Evolutionary conservation across 129 eudicot genomes (phyloP), one percentile per base, ranked within the genome.

Genomic region (Helianthus tuberosus): DNA sequence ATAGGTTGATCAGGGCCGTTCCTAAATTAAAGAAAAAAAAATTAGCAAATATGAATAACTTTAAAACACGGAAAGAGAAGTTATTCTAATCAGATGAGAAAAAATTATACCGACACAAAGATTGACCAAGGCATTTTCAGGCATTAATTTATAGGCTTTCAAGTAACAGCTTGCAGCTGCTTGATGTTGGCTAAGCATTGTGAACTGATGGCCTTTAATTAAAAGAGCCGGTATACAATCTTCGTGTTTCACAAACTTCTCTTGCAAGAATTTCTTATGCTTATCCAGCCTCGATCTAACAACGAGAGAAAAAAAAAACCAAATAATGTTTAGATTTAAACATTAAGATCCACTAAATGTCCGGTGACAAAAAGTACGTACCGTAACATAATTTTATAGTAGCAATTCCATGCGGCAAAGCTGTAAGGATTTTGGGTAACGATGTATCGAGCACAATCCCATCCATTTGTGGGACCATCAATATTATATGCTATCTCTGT

Each of bases 391-490:
- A 86, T 83, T 85, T 85, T 90, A 60, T 94, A 94, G 84, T 84
- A 94, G 91, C 88, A 83, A 75, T 90, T 94, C 98, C 98, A 94
- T 10, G 98, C 98, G 29, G 98, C 88, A 72, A 86, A 83, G 79
- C 97, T 90, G 71, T 90, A 75, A 64, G 98, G 98, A 81, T 85
- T 86, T 74, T 86, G 91, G 78, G 74, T 85, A 63, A 94, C 88
- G 25, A 90, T 79, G 93, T 90, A 65, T 36, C 97, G 89, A 65
- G 89, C 97, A 73, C 79, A 94, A 29, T 85, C 97, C 90, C 87
- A 88, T 64, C 93, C 98, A 68, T 86, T 90, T 6, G 85, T 60
- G 63, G 98, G 98, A 81, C 86, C 98, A 74, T 87, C 84, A 48
- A 90, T 83, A 61, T 84, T 88, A 55, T 82, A 83, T 17, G 92